phyloP scores from a whole-genome alignment of 257 asterid species.

The Petunia axillaris region DNA sequence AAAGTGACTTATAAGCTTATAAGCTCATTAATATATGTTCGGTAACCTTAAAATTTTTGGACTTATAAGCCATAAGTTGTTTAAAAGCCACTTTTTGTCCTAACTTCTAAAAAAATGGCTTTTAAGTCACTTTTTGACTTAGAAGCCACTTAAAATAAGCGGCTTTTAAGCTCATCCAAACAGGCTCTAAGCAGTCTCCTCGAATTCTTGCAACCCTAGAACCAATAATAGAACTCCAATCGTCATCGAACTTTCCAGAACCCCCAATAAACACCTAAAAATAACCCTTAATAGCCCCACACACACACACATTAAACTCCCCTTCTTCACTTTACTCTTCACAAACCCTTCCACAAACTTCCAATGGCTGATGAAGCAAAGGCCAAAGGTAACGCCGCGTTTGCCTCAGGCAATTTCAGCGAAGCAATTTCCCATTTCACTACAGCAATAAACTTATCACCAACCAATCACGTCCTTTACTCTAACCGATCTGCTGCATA shows the following conservation, averaged over 20 bases:
- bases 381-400: conserved; percentile 90
- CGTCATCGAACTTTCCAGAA: conserved; percentile 29
- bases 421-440: conserved; percentile 77
- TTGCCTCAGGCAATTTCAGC: conserved; percentile 71
- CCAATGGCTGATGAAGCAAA: conserved; percentile 96
- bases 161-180: no score
- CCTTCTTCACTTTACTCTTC: neutral
- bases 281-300: conserved; percentile 20
- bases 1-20: no score
- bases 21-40: no score
- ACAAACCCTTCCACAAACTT: neutral
- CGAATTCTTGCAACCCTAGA: neutral
- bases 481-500: conserved; percentile 94
- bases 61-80: no score
- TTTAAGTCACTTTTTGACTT: no score
- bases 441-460: conserved; percentile 67
- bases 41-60: no score
- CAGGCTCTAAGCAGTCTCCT: no score
- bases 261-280: neutral
- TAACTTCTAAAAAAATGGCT: no score
- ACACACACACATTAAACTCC: neutral
- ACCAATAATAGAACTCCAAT: conserved; percentile 2
- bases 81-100: no score
- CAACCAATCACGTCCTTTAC: conserved; percentile 81
- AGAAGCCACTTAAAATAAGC: no score